Base-by-base conservation (phyloP, 2,329 filamentous ascomycete genomes). In the Apiospora marii region DNA sequence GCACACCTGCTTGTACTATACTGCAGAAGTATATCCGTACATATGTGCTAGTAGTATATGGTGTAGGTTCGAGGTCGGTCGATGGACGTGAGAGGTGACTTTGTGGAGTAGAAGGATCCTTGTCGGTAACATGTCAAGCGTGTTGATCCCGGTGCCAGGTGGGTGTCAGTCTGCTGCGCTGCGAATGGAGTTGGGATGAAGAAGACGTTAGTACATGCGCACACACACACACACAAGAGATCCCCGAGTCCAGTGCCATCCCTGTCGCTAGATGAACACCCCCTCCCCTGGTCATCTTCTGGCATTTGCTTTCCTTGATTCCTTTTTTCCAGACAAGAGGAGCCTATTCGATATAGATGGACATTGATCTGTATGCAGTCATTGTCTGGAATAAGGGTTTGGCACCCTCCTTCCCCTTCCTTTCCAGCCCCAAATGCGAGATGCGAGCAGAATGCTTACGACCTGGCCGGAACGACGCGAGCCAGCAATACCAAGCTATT, bases 71-170 rank as follows among this genome's bases (percentile, higher is more conserved):
- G 58, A 64, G 34, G 34, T 41, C 34, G 58, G 58, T 41, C 34
- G 58, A 34, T 64, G 58, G 58, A 64, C 19, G 58, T 24, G 58
- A 41, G 58, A 41, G 58, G 30, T 41, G 34, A 41, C 34, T 64
- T 64, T 41, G 69, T 70, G 68, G 75, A 74, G 77, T 74, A 74
- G 77, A 73, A 74, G 64, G 68, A 79, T 74, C 78, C 79, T 74
- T 80, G 77, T 74, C 30, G 22, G 64, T 70, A 73, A 74, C 77
- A 76, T 76, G 75, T 75, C 75, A 73, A 51, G 69, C 48, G 68
- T 76, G 74, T 48, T 73, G 76, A 78, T 79, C 77, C 77, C 78
- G 77, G 75, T 72, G 72, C 69, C 73, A 78, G 73, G 76, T 75
- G 67, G 71, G 74, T 72, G 76, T 77, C 74, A 76, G 53, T 61